Percentiles rank a stretch among this genome's conserved stretches.
Evolutionary conservation across 2,329 filamentous ascomycete genomes (phyloP).

Genomic region (Amauroascus verrucosus): DNA sequence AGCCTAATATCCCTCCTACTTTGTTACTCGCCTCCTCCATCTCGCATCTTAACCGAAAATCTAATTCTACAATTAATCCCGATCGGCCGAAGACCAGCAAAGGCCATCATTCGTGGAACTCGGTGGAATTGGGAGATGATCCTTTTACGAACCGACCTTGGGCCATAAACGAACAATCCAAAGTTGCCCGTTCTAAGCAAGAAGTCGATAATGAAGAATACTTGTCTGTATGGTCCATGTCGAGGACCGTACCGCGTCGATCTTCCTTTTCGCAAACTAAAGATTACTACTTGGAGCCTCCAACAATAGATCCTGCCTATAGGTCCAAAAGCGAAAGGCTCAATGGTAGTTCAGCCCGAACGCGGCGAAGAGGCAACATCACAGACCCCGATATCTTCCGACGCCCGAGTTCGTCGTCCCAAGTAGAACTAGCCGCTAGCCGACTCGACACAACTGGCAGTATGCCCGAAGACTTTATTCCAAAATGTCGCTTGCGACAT

Average conservation of each 20-base stretch:
- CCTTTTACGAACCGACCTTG: not conserved
- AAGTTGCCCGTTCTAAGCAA: not conserved
- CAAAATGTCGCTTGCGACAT: conserved; percentile 16
- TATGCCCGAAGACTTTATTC: conserved; percentile 5
- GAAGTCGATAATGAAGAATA: not conserved
- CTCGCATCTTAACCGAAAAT: conserved; percentile 12
- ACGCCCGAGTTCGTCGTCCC: conserved; percentile 27
- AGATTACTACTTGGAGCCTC: not conserved
- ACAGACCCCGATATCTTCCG: conserved; percentile 33
- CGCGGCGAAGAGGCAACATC: conserved; percentile 31
- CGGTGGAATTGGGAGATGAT: not conserved
- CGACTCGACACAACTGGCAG: not conserved
- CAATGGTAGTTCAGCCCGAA: conserved; percentile 19
- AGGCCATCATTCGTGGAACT: not conserved
- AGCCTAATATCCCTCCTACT: conserved; percentile 37
- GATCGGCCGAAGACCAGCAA: not conserved
- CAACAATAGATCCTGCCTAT: conserved; percentile 18
- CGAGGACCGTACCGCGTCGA: conserved; percentile 10
- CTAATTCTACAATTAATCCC: not conserved
- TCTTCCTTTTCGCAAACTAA: conserved; percentile 19
- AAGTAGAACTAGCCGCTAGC: conserved; percentile 17
- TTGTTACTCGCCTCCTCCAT: conserved; percentile 39
- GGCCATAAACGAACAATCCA: not conserved
- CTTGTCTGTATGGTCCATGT: not conserved
- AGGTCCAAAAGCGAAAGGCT: conserved; percentile 24